Percentiles rank a stretch among this genome's conserved stretches.
Evolutionary conservation across 2,329 filamentous ascomycete species (phyloP).

Genomic region (Lachnellula occidentalis): DNA sequence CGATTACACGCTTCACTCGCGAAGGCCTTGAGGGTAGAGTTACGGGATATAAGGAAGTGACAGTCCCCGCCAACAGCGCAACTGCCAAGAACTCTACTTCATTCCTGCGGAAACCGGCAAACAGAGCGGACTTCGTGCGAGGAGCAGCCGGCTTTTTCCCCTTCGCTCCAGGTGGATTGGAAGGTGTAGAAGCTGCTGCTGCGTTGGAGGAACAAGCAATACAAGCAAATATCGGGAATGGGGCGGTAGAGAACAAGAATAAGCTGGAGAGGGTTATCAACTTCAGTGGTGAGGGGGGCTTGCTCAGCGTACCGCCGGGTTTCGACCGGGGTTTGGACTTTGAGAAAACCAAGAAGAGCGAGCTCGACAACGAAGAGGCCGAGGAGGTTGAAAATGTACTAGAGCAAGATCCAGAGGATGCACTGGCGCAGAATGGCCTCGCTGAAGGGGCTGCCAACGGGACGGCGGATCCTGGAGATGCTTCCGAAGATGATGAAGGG

Average conservation of each 20-base stretch:
- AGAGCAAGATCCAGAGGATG: constrained; percentile 40
- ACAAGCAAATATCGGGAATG: constrained; percentile 42
- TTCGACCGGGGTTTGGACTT: constrained; percentile 74
- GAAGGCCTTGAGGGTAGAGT: constrained; percentile 90
- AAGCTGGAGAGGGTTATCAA: constrained; percentile 83
- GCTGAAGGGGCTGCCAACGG: constrained; percentile 29
- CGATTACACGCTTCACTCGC: constrained; percentile 86
- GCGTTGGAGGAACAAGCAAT: constrained; percentile 74
- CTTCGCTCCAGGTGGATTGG: constrained; percentile 85
- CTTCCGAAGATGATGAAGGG: constrained; percentile 39
- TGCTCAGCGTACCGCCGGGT: constrained; percentile 79
- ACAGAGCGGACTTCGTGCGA: constrained; percentile 82
- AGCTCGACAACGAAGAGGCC: constrained; percentile 54
- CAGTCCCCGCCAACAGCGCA: constrained; percentile 79
- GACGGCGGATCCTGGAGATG: constrained; percentile 31
- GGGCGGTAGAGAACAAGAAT: constrained; percentile 38
- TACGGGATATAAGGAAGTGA: constrained; percentile 90
- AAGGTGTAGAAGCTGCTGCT: constrained; percentile 79
- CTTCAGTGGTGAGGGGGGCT: constrained; percentile 67
- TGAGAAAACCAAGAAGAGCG: constrained; percentile 50
- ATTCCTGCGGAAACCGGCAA: constrained; percentile 77
- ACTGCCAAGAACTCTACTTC: constrained; percentile 96
- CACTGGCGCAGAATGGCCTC: constrained; percentile 27
- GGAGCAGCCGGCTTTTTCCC: constrained; percentile 92
- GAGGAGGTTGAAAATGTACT: constrained; percentile 64